These are phyloP conservation scores for Lagenaria siceraria DNA, from an alignment of 306 rosid genomes.

Conservation along the genomic window DNA sequence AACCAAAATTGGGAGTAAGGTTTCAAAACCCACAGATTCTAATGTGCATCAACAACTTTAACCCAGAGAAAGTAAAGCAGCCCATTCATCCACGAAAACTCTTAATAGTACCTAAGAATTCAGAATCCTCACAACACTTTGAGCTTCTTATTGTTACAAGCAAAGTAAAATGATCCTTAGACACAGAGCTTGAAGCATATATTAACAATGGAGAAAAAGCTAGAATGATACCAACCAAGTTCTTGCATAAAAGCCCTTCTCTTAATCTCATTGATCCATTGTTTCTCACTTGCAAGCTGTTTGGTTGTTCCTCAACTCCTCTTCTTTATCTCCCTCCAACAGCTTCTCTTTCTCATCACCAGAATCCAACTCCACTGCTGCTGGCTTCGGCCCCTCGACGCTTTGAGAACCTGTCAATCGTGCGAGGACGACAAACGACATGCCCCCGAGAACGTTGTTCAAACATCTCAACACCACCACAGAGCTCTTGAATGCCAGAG, in stretches of 20 bases:
- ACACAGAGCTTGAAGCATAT: not conserved
- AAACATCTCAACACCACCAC: slow-evolving; percentile 62
- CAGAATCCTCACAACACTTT: not conserved
- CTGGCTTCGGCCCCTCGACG: slow-evolving; percentile 16
- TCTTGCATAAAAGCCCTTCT: not conserved
- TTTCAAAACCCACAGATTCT: no score
- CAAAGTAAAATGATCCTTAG: not conserved
- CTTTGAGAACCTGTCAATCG: slow-evolving; percentile 78
- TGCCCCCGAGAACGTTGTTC: slow-evolving; percentile 82
- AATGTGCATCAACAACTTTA: not conserved
- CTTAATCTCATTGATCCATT: not conserved
- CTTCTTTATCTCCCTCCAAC: slow-evolving; percentile 23
- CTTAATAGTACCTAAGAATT: not conserved
- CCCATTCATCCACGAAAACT: not conserved
- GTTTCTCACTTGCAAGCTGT: slow-evolving; percentile 41
- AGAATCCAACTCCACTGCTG: slow-evolving; percentile 13
- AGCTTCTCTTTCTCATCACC: slow-evolving; percentile 37
- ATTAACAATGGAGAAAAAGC: not conserved
- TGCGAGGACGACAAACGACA: slow-evolving; percentile 79
- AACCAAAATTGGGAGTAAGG: no score
- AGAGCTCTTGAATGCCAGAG: slow-evolving; percentile 65
- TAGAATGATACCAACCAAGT: not conserved
- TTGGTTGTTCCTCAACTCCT: slow-evolving; percentile 29
- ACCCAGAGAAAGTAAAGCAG: not conserved
- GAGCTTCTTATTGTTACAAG: not conserved